Evolutionary conservation across 1,284 basidiomycete genomes (phyloP).

Genomic region (Polyporus tsugae): DNA sequence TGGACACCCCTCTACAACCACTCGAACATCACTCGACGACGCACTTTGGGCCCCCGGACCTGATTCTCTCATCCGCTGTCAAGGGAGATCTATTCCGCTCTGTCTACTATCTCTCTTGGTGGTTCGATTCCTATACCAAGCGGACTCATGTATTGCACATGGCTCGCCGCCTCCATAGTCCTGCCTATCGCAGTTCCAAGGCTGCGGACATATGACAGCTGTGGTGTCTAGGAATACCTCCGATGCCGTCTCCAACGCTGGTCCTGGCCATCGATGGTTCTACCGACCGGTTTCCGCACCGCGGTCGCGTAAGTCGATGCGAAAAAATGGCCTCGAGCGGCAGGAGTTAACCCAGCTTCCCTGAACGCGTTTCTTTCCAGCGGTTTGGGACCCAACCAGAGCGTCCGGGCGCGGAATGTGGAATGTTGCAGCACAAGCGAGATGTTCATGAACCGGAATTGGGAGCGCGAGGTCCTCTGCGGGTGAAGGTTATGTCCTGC

Average conservation of each 20-base stretch:
- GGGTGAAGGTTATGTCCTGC: slow-evolving; percentile 25
- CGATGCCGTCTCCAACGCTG: slow-evolving; percentile 13
- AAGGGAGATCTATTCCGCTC: slow-evolving; percentile 9
- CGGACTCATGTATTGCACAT: slow-evolving; percentile 14
- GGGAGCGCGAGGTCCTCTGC: neutral
- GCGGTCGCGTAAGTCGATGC: slow-evolving; percentile 17
- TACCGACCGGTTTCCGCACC: slow-evolving; percentile 12
- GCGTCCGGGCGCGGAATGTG: neutral
- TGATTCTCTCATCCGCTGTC: slow-evolving; percentile 12
- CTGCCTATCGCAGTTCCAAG: slow-evolving; percentile 5
- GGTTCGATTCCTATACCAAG: slow-evolving; percentile 8
- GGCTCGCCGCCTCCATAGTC: slow-evolving; percentile 10
- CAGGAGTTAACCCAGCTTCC: slow-evolving; percentile 6
- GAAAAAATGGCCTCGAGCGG: neutral
- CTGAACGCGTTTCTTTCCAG: slow-evolving; percentile 1
- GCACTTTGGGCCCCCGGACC: slow-evolving; percentile 3
- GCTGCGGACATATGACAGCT: slow-evolving; percentile 13
- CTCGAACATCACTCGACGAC: slow-evolving; percentile 2
- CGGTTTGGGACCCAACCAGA: neutral
- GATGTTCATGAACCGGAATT: slow-evolving; percentile 1
- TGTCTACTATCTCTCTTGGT: neutral
- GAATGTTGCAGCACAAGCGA: neutral
- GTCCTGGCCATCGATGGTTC: slow-evolving; percentile 13
- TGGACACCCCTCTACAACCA: slow-evolving; percentile 10
- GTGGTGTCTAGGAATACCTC: slow-evolving; percentile 4